phyloP scores from a whole-genome alignment of 345 rosid species.

The Euphorbia tirucalli region DNA sequence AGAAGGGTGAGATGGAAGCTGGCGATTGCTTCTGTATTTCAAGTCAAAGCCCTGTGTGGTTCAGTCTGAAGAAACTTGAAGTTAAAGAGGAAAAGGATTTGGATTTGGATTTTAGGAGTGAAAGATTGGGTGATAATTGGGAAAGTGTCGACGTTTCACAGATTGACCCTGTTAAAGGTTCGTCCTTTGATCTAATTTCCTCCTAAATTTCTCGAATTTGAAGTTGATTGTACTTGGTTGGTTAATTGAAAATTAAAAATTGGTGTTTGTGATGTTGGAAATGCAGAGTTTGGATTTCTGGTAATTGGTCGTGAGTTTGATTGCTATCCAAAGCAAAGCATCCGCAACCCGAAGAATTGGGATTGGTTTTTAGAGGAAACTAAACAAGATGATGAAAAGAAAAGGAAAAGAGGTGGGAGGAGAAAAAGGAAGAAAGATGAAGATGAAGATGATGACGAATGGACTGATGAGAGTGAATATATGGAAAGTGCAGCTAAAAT shows the following conservation, averaged over 20 bases:
- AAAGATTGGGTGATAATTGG: neutral
- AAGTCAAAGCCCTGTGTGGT: constrained; percentile 55
- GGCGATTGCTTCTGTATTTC: constrained; percentile 67
- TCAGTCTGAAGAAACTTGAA: constrained; percentile 36
- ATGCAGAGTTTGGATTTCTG: constrained; percentile 82
- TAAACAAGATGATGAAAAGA: constrained; percentile 24
- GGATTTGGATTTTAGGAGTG: constrained; percentile 28
- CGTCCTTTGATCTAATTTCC: neutral
- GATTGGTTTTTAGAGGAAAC: constrained; percentile 76
- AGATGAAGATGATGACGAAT: constrained; percentile 47
- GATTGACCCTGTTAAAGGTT: constrained; percentile 69
- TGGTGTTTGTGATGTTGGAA: constrained; percentile 9
- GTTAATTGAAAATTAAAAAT: neutral
- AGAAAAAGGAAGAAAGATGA: constrained; percentile 42
- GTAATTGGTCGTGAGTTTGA: constrained; percentile 74
- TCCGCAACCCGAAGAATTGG: constrained; percentile 48
- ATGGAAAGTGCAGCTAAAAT: constrained; percentile 27
- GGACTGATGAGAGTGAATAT: constrained; percentile 66
- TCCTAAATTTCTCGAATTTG: neutral
- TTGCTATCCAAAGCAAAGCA: constrained; percentile 48
- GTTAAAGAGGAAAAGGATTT: constrained; percentile 24
- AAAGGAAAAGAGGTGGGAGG: constrained; percentile 25
- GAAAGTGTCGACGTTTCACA: constrained; percentile 32
- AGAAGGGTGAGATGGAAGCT: constrained; percentile 42
- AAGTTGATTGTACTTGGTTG: neutral